Evolutionary conservation across 2,329 filamentous ascomycete genomes (phyloP).

Genomic region (Fusarium goolgardi): DNA sequence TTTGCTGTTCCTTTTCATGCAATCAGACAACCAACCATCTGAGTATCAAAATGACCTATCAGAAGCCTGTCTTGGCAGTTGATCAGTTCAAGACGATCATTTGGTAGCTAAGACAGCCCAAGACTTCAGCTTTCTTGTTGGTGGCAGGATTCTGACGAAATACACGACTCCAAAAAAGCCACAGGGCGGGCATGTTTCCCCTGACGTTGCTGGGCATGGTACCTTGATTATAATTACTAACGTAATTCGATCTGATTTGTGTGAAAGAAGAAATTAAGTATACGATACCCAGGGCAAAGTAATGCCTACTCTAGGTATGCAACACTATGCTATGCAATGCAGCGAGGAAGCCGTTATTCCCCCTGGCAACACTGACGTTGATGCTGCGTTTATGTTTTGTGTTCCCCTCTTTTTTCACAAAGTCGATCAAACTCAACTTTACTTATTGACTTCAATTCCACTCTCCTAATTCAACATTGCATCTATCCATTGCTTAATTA

Average conservation of each 20-base stretch:
- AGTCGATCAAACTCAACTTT: neutral
- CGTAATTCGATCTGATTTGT: slow-evolving; percentile 20
- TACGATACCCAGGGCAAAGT: neutral
- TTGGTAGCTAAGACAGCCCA: neutral
- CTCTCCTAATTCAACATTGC: neutral
- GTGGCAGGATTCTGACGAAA: slow-evolving; percentile 8
- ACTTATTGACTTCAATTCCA: neutral
- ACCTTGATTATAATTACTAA: neutral
- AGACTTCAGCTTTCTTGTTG: neutral
- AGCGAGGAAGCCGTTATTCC: slow-evolving; percentile 36
- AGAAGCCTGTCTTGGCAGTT: neutral
- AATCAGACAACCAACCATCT: neutral
- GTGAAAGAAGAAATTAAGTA: slow-evolving; percentile 38
- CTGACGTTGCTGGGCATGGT: slow-evolving; percentile 11
- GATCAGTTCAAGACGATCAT: neutral
- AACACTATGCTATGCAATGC: slow-evolving; percentile 1
- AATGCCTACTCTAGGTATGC: neutral
- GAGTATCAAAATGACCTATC: neutral
- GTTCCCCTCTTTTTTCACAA: slow-evolving; percentile 5
- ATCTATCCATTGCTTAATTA: neutral
- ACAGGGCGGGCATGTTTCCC: slow-evolving; percentile 12
- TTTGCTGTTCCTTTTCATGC: neutral
- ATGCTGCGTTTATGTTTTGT: slow-evolving; percentile 21
- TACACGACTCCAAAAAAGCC: slow-evolving; percentile 17
- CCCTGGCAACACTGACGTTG: slow-evolving; percentile 23